phyloP scores from a whole-genome alignment of 495 filamentous ascomycete species.

The Aspergillus sclerotioniger region DNA sequence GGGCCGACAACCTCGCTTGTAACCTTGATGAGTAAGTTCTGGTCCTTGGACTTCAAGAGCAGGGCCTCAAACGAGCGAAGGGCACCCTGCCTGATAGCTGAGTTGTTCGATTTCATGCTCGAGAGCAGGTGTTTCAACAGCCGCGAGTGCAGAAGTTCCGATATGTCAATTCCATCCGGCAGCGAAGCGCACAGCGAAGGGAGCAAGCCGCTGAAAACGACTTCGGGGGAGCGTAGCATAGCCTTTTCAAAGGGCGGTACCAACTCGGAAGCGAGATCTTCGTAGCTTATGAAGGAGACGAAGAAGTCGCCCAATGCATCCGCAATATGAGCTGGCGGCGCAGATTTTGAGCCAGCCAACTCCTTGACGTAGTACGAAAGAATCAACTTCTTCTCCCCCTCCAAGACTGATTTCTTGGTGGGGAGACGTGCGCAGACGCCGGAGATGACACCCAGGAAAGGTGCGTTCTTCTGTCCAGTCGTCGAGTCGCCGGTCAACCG shows the following conservation, averaged over 20 bases:
- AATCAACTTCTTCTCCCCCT: conserved; percentile 64
- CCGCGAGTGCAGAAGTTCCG: conserved; percentile 62
- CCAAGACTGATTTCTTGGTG: conserved; percentile 55
- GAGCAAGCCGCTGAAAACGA: conserved; percentile 76
- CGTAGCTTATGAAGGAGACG: conserved; percentile 63
- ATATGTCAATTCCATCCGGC: conserved; percentile 69
- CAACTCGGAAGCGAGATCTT: conserved; percentile 73
- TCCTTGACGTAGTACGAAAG: conserved; percentile 81
- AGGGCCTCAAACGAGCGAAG: conserved; percentile 68
- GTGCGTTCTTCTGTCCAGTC: conserved; percentile 65
- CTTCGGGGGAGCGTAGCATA: conserved; percentile 83
- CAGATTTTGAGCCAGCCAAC: conserved; percentile 73
- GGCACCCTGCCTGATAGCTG: conserved; percentile 70
- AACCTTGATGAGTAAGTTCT: conserved; percentile 57
- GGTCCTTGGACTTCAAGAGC: conserved; percentile 54
- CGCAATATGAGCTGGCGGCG: conserved; percentile 69
- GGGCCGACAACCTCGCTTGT: conserved; percentile 73
- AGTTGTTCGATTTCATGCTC: conserved; percentile 86
- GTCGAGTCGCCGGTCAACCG: conserved; percentile 62
- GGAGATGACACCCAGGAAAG: conserved; percentile 76
- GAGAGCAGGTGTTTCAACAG: conserved; percentile 82
- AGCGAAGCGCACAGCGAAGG: conserved; percentile 66
- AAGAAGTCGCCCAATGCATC: conserved; percentile 82
- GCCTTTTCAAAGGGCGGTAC: conserved; percentile 83
- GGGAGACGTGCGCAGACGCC: conserved; percentile 75